Conservation (phyloP, 2,329 filamentous ascomycete species). For the Talaromyces albobiverticillius region DNA sequence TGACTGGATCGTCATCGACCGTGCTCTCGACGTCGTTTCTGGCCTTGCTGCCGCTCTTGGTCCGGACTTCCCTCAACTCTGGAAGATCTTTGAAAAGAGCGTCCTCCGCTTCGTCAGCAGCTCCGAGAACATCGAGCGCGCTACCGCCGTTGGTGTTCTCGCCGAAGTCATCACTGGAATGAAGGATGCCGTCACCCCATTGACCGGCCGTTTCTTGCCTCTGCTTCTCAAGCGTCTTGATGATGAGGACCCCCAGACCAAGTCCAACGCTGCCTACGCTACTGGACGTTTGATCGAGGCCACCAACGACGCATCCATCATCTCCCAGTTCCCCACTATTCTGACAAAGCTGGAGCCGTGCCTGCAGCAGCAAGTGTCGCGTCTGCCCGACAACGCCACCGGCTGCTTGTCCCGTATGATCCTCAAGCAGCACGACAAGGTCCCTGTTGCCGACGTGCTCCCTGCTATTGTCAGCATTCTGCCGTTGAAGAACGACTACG, state of each 20-base stretch:
- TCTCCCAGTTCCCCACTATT: constrained; percentile 72
- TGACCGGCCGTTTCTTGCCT: constrained; percentile 73
- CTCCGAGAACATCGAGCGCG: constrained; percentile 81
- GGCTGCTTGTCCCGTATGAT: constrained; percentile 93
- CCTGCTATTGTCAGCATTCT: constrained; percentile 75
- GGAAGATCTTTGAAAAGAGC: constrained; percentile 94
- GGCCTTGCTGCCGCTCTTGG: constrained; percentile 82
- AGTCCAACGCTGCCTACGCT: constrained; percentile 93
- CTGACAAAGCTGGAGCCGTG: constrained; percentile 83
- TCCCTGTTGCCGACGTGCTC: constrained; percentile 77
- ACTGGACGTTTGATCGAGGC: constrained; percentile 80
- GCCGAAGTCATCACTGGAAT: constrained; percentile 88
- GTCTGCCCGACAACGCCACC: constrained; percentile 87
- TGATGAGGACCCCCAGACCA: constrained; percentile 86
- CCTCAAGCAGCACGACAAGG: constrained; percentile 75
- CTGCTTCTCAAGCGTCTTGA: constrained; percentile 80
- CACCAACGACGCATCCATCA: constrained; percentile 69
- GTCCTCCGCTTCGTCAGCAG: constrained; percentile 85
- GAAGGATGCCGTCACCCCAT: constrained; percentile 74
- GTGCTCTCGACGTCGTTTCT: constrained; percentile 84
- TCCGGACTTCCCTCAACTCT: constrained; percentile 75
- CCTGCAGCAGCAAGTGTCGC: constrained; percentile 71
- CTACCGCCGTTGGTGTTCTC: constrained; percentile 84
- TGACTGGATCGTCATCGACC: constrained; percentile 96
- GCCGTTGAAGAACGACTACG: constrained; percentile 87